Conservation (phyloP, 768 basidiomycete genomes). For the Calvatia gigantea region DNA sequence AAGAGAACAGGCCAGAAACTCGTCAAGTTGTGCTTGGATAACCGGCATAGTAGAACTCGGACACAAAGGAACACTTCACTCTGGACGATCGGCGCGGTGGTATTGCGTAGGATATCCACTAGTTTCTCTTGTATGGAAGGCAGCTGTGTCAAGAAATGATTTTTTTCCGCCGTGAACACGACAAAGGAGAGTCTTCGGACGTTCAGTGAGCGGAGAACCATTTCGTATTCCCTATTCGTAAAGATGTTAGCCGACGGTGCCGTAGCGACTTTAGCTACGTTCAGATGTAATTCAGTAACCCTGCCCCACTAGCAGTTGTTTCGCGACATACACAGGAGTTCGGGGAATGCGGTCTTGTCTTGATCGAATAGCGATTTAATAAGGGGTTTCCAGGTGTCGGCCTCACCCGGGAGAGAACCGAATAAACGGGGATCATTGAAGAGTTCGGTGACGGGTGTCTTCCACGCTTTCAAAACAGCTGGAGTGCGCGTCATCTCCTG, state of each 20-base stretch:
- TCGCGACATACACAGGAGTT: conserved; percentile 65
- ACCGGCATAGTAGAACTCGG: conserved; percentile 83
- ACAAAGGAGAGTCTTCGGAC: conserved; percentile 85
- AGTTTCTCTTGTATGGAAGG: conserved; percentile 97
- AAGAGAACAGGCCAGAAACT: conserved; percentile 97
- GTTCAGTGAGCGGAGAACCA: conserved; percentile 79
- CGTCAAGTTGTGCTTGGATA: conserved; percentile 86
- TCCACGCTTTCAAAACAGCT: conserved; percentile 81
- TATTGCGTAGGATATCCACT: conserved; percentile 84
- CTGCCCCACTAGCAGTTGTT: conserved; percentile 26
- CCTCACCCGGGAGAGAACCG: conserved; percentile 57
- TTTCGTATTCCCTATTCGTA: conserved; percentile 92
- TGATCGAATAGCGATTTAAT: conserved; percentile 78
- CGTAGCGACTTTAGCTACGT: conserved; percentile 69
- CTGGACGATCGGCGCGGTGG: conserved; percentile 79
- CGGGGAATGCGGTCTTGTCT: conserved; percentile 83
- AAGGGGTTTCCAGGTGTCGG: conserved; percentile 70
- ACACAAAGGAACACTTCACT: conserved; percentile 95
- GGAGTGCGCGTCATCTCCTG: conserved; percentile 78
- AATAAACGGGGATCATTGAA: conserved; percentile 88
- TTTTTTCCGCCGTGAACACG: conserved; percentile 84
- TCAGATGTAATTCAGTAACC: conserved; percentile 13
- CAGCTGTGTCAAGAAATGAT: conserved; percentile 85
- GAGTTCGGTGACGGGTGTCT: conserved; percentile 71
- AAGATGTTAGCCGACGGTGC: conserved; percentile 95